A percentile compares a stretch with the other conserved stretches of the same genome.
phyloP scores from a whole-genome alignment of 768 basidiomycete genomes.

The Tubosaeta sp. region DNA sequence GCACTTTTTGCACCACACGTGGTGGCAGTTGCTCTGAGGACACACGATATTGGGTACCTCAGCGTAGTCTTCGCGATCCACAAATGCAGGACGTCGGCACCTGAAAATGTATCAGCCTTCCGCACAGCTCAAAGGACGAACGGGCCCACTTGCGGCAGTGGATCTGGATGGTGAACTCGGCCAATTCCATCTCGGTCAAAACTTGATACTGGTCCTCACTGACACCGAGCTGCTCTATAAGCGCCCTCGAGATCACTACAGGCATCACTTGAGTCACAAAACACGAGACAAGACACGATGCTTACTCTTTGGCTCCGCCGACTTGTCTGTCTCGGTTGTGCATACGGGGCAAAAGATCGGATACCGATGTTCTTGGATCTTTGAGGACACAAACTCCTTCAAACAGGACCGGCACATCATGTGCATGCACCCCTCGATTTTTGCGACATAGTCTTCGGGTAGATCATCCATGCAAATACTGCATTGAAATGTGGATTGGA shows the following conservation, averaged over 20 bases:
- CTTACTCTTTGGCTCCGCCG: conserved; percentile 19
- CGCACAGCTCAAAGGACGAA: neutral
- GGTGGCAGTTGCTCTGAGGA: conserved; percentile 42
- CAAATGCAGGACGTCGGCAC: conserved; percentile 44
- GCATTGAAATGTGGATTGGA: conserved; percentile 46
- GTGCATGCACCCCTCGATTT: conserved; percentile 46
- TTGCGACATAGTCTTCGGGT: conserved; percentile 39
- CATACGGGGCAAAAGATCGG: conserved; percentile 64
- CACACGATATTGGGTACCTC: conserved; percentile 42
- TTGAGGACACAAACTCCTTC: conserved; percentile 36
- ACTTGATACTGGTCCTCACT: conserved; percentile 37
- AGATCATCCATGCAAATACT: conserved; percentile 52
- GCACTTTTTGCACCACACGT: conserved; percentile 62
- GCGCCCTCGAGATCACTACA: conserved; percentile 36
- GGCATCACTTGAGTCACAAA: neutral
- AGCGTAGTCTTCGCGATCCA: conserved; percentile 47
- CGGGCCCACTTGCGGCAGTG: conserved; percentile 45
- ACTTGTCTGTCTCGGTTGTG: conserved; percentile 12
- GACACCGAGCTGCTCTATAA: conserved; percentile 46
- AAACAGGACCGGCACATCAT: conserved; percentile 53
- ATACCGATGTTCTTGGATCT: conserved; percentile 49
- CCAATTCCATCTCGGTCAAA: conserved; percentile 46
- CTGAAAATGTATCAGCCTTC: conserved; percentile 26
- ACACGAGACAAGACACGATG: neutral
- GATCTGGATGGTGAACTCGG: conserved; percentile 38